Conservation (phyloP, 2,329 filamentous ascomycete genomes). For the Tetracladium maxilliforme region DNA sequence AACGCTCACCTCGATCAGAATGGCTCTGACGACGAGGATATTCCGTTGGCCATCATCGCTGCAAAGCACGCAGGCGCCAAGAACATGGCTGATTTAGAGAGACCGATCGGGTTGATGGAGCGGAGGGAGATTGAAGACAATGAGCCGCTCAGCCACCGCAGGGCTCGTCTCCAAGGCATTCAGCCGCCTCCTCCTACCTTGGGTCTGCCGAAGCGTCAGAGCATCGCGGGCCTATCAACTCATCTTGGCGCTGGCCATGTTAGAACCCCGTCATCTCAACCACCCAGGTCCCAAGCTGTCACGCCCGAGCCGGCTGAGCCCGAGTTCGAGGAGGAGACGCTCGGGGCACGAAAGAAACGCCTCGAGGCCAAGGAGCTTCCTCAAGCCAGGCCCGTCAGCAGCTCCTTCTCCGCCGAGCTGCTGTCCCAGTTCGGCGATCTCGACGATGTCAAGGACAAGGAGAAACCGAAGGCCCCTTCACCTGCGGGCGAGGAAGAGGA, state of each 20-base stretch:
- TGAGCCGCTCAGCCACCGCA: constrained; percentile 41
- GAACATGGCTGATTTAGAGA: constrained; percentile 31
- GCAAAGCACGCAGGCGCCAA: constrained; percentile 22
- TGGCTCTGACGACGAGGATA: constrained; percentile 62
- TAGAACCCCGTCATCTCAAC: constrained; percentile 6
- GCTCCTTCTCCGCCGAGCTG: constrained; percentile 54
- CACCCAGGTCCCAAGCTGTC: constrained; percentile 6
- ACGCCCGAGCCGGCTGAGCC: constrained; percentile 11
- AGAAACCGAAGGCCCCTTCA: constrained; percentile 13
- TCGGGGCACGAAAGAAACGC: constrained; percentile 49
- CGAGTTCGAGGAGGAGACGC: constrained; percentile 42
- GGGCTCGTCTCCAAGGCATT: constrained; percentile 12
- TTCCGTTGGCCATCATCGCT: constrained; percentile 73
- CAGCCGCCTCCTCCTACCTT: constrained; percentile 12
- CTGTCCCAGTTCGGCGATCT: constrained; percentile 46
- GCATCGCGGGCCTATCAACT: constrained; percentile 25
- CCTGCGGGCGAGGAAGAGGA: constrained; percentile 33
- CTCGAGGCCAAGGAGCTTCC: constrained; percentile 31
- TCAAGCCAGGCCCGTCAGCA: constrained; percentile 37
- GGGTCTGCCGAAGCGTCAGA: constrained; percentile 23
- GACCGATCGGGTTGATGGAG: constrained; percentile 64
- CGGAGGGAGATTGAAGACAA: constrained; percentile 80
- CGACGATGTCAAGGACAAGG: constrained; percentile 17
- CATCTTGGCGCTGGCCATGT: constrained; percentile 9
- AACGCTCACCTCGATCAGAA: constrained; percentile 28